Evolutionary conservation across 208 protist genomes (phyloP).

Genomic region (Leishmania aethiopica): DNA sequence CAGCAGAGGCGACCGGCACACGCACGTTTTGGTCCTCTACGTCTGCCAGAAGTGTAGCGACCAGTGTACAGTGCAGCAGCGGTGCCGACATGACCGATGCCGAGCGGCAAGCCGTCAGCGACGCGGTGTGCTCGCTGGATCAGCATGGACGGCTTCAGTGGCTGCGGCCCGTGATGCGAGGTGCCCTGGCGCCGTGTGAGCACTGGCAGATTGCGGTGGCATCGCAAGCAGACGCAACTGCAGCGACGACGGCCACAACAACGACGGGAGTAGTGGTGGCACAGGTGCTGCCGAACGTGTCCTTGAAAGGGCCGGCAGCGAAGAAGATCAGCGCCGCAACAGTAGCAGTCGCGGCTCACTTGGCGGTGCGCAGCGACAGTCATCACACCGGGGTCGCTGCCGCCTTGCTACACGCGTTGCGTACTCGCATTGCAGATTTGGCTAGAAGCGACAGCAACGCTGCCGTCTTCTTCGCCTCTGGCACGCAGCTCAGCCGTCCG

Average conservation of each 20-base stretch:
- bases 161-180: slow-evolving; percentile 32
- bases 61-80: slow-evolving; percentile 24
- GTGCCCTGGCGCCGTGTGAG: slow-evolving; percentile 3
- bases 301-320: slow-evolving; percentile 19
- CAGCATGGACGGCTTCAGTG: slow-evolving; percentile 29
- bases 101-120: slow-evolving; percentile 25
- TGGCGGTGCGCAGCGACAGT: slow-evolving; percentile 35
- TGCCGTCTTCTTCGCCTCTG: slow-evolving; percentile 54
- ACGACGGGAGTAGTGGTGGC: slow-evolving; percentile 29
- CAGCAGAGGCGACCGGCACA: neutral
- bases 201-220: slow-evolving; percentile 31
- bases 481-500: slow-evolving; percentile 40
- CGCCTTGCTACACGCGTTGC: slow-evolving; percentile 38
- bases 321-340: slow-evolving; percentile 19
- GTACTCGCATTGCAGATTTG: slow-evolving; percentile 4
- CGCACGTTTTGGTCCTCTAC: slow-evolving; percentile 18
- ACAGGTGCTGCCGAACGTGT: slow-evolving; percentile 15
- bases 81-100: slow-evolving; percentile 23
- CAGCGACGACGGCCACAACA: neutral
- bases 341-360: slow-evolving; percentile 35
- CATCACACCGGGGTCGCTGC: slow-evolving; percentile 38
- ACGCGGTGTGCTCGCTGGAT: slow-evolving; percentile 22
- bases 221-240: slow-evolving; percentile 1
- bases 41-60: neutral
- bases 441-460: slow-evolving; percentile 6